These are phyloP conservation scores for Aspergillus haitiensis DNA, from an alignment of 495 filamentous ascomycete genomes.

Conservation along the genomic window DNA sequence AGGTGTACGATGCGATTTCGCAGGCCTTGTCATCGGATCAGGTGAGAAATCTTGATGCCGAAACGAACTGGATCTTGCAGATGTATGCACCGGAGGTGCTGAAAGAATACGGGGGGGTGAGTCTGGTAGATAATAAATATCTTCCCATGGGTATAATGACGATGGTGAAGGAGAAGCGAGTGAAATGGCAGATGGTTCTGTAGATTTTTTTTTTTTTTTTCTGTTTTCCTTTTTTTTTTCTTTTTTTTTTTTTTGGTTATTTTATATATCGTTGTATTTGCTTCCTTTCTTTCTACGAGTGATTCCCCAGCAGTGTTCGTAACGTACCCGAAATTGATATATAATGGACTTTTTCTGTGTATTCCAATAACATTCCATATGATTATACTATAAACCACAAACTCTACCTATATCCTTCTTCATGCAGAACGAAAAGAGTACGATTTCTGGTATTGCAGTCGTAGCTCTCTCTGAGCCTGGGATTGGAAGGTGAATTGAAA, in stretches of 20 bases:
- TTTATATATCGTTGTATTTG: not conserved
- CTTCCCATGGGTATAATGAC: slow-evolving; percentile 55
- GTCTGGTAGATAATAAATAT: slow-evolving; percentile 53
- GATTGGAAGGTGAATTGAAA: too few species aligned
- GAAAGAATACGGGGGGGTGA: slow-evolving; percentile 50
- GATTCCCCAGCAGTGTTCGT: too few species aligned
- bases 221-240: not conserved
- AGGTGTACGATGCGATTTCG: slow-evolving; percentile 2
- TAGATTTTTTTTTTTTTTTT: slow-evolving; percentile 1
- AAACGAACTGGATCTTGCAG: slow-evolving; percentile 53
- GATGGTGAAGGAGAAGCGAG: slow-evolving; percentile 54
- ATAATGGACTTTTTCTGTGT: too few species aligned
- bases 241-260: not conserved
- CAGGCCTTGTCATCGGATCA: not conserved
- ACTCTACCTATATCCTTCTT: too few species aligned
- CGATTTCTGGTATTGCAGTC: too few species aligned
- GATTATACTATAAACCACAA: too few species aligned
- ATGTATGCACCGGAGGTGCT: slow-evolving; percentile 53
- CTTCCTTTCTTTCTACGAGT: too few species aligned
- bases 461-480: too few species aligned
- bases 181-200: slow-evolving; percentile 53
- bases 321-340: too few species aligned
- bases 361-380: too few species aligned
- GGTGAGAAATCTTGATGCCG: slow-evolving; percentile 3
- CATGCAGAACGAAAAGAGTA: too few species aligned